Percentiles rank a stretch among this genome's conserved stretches.
Evolutionary conservation across 495 filamentous ascomycete genomes (phyloP).

Genomic region (Trichocladium uniseriatum): DNA sequence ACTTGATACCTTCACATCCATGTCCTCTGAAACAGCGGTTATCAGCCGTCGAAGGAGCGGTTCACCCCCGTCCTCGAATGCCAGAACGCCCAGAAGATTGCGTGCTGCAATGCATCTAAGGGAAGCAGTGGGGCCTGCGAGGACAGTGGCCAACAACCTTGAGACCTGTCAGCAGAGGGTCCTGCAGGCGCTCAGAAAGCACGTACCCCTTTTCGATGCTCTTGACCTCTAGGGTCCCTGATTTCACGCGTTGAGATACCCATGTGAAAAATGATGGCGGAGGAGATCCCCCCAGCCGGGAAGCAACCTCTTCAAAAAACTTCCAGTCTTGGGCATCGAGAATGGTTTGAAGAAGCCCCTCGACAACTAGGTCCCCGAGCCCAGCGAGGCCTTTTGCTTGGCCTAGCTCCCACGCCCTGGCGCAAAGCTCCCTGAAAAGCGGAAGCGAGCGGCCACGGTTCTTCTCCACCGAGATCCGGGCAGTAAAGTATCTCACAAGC

Average conservation of each 20-base stretch:
- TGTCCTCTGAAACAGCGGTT: neutral
- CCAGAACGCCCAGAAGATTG: neutral
- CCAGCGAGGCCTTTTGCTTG: constrained; percentile 4
- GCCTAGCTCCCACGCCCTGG: constrained; percentile 6
- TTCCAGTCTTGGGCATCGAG: constrained; percentile 9
- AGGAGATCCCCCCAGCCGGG: neutral
- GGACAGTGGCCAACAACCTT: neutral
- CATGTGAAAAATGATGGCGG: constrained; percentile 8
- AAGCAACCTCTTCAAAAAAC: constrained; percentile 9
- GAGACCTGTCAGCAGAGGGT: neutral
- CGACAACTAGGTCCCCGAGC: neutral
- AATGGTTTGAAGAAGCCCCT: constrained; percentile 4
- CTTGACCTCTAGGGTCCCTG: neutral
- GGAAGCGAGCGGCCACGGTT: constrained; percentile 3
- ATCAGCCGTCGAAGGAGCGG: neutral
- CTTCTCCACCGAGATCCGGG: neutral
- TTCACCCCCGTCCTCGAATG: neutral
- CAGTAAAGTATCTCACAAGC: constrained; percentile 1
- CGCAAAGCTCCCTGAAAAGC: constrained; percentile 11
- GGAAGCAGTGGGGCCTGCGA: neutral
- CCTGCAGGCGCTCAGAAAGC: neutral
- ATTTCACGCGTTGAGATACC: constrained; percentile 3
- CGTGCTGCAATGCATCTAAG: neutral
- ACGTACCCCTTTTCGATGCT: constrained; percentile 10
- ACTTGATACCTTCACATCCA: neutral